Evolutionary conservation across 73 alveolate genomes (phyloP).

Genomic region (Vitrella brassicaformis): DNA sequence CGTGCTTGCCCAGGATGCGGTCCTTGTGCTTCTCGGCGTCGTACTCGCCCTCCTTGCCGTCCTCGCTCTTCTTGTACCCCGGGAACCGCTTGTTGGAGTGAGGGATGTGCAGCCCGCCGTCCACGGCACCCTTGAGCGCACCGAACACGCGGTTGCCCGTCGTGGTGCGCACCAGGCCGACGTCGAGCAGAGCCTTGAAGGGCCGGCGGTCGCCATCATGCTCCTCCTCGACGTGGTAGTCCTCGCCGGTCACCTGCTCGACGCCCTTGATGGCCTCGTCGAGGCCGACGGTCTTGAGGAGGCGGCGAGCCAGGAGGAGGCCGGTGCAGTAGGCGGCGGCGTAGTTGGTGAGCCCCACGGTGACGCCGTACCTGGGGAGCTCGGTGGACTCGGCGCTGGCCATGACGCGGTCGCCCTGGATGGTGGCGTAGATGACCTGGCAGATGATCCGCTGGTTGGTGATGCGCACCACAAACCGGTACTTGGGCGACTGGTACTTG

Average conservation of each 20-base stretch:
- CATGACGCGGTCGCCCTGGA: constrained; percentile 90
- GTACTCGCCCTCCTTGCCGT: constrained; percentile 67
- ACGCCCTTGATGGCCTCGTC: constrained; percentile 81
- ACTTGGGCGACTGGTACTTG: constrained; percentile 98
- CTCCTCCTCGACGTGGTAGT: constrained; percentile 74
- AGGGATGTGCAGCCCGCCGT: constrained; percentile 97
- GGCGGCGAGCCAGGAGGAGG: constrained; percentile 93
- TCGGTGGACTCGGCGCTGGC: constrained; percentile 91
- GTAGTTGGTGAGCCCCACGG: constrained; percentile 90
- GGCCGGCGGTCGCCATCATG: constrained; percentile 70
- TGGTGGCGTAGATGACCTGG: constrained; percentile 88
- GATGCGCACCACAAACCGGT: constrained; percentile 97
- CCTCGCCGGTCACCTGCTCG: constrained; percentile 75
- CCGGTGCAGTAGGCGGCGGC: constrained; percentile 99
- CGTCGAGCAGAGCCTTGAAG: constrained; percentile 94
- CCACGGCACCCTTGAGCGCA: constrained; percentile 99
- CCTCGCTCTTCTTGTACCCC: constrained; percentile 75
- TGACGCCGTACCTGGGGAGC: constrained; percentile 83
- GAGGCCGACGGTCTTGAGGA: constrained; percentile 76
- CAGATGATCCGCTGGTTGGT: constrained; percentile 90
- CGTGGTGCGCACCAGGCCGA: constrained; percentile 96
- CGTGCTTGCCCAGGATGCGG: constrained; percentile 95
- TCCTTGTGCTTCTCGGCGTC: constrained; percentile 89
- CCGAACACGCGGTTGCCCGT: constrained; percentile 99
- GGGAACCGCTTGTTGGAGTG: constrained; percentile 98